Base-by-base conservation (phyloP, 257 asterid genomes). In the Misopates orontium region DNA sequence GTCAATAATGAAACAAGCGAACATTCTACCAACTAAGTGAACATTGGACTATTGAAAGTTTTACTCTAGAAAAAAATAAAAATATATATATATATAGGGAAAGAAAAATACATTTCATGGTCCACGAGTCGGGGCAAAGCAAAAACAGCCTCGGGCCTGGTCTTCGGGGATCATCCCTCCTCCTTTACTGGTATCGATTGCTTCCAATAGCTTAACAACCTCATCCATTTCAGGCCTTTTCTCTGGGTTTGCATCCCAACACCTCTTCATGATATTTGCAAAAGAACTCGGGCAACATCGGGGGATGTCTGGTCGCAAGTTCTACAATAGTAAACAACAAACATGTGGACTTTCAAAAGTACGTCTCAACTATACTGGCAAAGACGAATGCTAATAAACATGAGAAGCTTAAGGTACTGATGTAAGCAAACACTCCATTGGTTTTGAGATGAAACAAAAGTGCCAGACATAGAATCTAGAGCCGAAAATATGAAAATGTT, bases 101-200 rank as follows among this genome's bases (percentile, higher is more conserved):
- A 4, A 21, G 36, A 24, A 4, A 70, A 1, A 22, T 20, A 71
- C 16, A 9, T 45, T 44, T 81, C 78, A 91, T 16, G 96, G 96
- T n/a, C 97, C 95, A 6, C 95, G 86, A 1, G 78, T 58, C 6
- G 96, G 89, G 42, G 82, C 84, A 49, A 90, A 85, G 83, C 97
- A 90, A 70, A 90, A 85, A 69, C 92, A 90, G 13, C 92, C 85
- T 2, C 78, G 71, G 0, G 80, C 87, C 54, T 85, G 86, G 65
- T 88, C 96, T 57, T 88, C 96, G 3, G 97, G 91, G 69, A 91
- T 81, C 97, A 91, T 91, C 5, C 97, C 96, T 45, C 97, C 97
- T 52, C 97, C 95, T 69, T 83, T 91, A 85, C 89, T 88, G 10
- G 96, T 91, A 71, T 91, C 96, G 31, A 91, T 70, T 1, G 89